Percentiles rank a stretch among this genome's conserved stretches.
These are phyloP conservation scores for Flaveria floridana DNA, from an alignment of 140 eudicot species.

Conservation along the genomic window DNA sequence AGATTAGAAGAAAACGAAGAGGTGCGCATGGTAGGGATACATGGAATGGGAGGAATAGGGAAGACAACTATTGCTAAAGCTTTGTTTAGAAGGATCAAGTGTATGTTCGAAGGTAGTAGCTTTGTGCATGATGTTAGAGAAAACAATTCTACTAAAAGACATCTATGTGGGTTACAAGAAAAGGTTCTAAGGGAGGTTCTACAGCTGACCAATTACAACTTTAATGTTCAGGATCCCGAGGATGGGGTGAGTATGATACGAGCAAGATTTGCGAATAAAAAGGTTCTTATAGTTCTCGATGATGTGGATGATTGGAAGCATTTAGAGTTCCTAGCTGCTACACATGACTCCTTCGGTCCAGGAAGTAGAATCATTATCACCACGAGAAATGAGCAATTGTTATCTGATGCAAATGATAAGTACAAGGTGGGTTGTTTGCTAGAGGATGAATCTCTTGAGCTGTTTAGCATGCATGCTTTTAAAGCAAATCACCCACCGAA, in stretches of 20 bases:
- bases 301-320: slow-evolving; percentile 30
- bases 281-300: slow-evolving; percentile 35
- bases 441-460: slow-evolving; percentile 10
- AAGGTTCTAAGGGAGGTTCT: neutral
- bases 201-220: neutral
- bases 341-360: slow-evolving; percentile 29
- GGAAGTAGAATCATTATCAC: neutral
- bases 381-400: neutral
- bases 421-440: neutral
- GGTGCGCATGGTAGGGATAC: neutral
- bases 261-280: neutral
- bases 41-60: neutral
- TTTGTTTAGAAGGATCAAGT: neutral
- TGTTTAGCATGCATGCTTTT: slow-evolving; percentile 39
- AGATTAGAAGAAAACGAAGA: neutral
- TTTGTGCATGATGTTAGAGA: neutral
- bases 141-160: neutral
- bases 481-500: slow-evolving; percentile 21
- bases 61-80: neutral
- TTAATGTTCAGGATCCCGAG: neutral
- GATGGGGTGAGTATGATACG: neutral
- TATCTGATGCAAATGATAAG: neutral
- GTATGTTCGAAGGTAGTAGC: neutral
- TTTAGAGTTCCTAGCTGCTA: slow-evolving; percentile 17
- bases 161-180: neutral